Evolutionary conservation across 768 basidiomycete species (phyloP).

Genomic region (Chiua virens): DNA sequence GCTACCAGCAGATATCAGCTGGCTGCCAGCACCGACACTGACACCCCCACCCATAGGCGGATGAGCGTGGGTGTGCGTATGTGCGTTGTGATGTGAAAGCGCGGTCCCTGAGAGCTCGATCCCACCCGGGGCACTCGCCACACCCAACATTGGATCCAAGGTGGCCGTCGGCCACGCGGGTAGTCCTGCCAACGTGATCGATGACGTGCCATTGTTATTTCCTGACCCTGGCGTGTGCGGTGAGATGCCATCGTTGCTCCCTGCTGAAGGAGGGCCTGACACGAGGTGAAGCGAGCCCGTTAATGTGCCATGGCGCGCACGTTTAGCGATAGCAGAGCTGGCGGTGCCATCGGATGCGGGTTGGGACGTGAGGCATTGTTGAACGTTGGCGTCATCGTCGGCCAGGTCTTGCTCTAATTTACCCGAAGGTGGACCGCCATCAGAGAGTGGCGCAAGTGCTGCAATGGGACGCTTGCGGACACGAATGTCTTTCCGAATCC

Average conservation of each 20-base stretch:
- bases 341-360: background rate
- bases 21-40: conserved; percentile 11
- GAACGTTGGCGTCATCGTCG: conserved; percentile 22
- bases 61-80: conserved; percentile 11
- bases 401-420: conserved; percentile 29
- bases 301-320: conserved; percentile 31
- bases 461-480: conserved; percentile 69
- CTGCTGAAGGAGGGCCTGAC: conserved; percentile 17
- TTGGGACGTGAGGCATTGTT: conserved; percentile 14
- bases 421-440: conserved; percentile 9
- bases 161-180: conserved; percentile 35
- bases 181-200: conserved; percentile 27
- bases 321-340: conserved; percentile 14
- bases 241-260: conserved; percentile 17
- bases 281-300: conserved; percentile 18
- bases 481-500: conserved; percentile 89
- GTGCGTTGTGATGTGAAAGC: conserved; percentile 11
- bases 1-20: conserved; percentile 16
- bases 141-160: conserved; percentile 31
- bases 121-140: conserved; percentile 34
- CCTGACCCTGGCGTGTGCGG: conserved; percentile 18
- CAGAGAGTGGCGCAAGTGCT: conserved; percentile 26
- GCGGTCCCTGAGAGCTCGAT: conserved; percentile 26
- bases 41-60: conserved; percentile 9
- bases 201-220: conserved; percentile 13